Percentiles rank a stretch among this genome's conserved stretches.
Evolutionary conservation across 495 filamentous ascomycete genomes (phyloP).

Genomic region (Evernia prunastri): DNA sequence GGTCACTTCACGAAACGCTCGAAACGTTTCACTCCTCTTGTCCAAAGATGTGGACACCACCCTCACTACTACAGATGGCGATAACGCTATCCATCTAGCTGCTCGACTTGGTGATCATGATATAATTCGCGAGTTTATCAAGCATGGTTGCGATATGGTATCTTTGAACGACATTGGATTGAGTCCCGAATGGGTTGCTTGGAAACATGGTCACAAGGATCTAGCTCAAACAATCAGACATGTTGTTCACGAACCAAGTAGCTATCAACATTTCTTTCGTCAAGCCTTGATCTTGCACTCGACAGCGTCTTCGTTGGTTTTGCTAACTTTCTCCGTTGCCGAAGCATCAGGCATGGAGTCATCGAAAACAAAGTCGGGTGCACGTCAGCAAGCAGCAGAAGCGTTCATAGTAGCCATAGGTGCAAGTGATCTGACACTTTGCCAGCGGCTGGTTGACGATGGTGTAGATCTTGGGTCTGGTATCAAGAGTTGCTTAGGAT

Average conservation of each 20-base stretch:
- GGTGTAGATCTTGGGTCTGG: neutral
- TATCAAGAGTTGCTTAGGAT: neutral
- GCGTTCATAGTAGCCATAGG: conserved; percentile 13
- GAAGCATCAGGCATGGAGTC: neutral
- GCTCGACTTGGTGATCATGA: neutral
- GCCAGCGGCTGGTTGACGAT: neutral
- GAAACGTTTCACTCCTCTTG: conserved; percentile 5
- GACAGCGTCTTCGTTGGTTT: neutral
- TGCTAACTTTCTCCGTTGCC: no score
- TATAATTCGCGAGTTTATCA: neutral
- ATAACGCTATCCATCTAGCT: neutral
- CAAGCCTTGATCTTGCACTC: no score
- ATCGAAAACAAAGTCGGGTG: neutral
- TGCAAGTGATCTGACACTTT: conserved; percentile 3
- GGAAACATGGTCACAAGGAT: neutral
- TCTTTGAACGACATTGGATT: neutral
- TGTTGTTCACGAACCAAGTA: neutral
- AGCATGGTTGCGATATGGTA: neutral
- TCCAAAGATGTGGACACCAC: neutral
- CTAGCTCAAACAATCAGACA: neutral
- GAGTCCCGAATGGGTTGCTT: neutral
- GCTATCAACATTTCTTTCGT: neutral
- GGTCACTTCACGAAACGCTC: neutral
- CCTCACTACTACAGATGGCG: no score
- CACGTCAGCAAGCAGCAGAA: neutral